Evolutionary conservation across 1,139 yeast genomes (phyloP), one percentile per base, ranked within the genome.

Genomic region (Arxiozyma telluris): DNA sequence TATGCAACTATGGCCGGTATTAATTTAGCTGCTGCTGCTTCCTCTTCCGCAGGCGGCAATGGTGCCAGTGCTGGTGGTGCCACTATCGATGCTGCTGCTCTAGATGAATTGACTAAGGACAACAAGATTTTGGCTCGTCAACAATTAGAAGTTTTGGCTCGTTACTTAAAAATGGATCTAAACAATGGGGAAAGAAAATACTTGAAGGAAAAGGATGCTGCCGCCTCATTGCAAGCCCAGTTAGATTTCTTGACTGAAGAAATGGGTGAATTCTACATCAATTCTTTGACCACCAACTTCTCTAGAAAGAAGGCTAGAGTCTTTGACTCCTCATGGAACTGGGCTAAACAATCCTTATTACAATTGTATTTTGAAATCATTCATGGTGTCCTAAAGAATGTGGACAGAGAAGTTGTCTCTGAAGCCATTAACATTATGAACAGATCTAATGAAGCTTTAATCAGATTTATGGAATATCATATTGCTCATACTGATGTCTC

Each of bases 351-450:
- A 76, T 96, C 94, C 71, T 87, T 94, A 58, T 76, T 93, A 64
- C 83, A 91, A 52, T 86, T 93, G 90, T 93, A 89, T 76, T 93
- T 82, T 70, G 97, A 93, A 73, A 89, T 93, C 65, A 89, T 93
- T 65, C 94, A 93, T 71, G 98, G 98, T 68, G 85, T 88, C 61
- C 80, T 93, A 64, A 71, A 73, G 57, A 84, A 89, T 56, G 86
- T 93, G 61, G 98, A 93, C 71, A 84, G 98, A 71, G 97, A 93
- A 76, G 90, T 95, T 60, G 96, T 93, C 58, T 82, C 91, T 61
- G 96, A 91, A 72, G 95, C 98, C 73, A 91, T 93, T 67, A 90
- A 90, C 72, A 88, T 93, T 71, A 91, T 93, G 98, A 93, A 93
- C 81, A 84, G 98, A 74, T 83, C 98, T 48, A 90, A 89, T 73